Percentiles rank a stretch among this genome's conserved stretches.
Evolutionary conservation across 2,329 filamentous ascomycete genomes (phyloP).

Genomic region (Xenosphaeropsis pyriputrescens): DNA sequence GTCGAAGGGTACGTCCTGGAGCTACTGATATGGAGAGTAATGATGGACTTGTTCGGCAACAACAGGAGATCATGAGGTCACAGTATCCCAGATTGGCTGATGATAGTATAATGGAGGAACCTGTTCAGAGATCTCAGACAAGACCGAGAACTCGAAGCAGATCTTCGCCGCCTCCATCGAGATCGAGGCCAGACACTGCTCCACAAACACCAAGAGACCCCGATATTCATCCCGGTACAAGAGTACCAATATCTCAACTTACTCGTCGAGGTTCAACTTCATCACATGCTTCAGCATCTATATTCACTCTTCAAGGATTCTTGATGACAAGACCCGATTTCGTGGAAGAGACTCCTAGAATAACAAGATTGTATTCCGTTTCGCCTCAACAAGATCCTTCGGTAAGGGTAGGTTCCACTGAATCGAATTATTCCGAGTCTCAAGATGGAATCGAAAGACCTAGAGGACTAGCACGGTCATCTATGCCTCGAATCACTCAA

Average conservation of each 20-base stretch:
- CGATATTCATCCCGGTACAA: neutral
- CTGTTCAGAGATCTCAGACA: neutral
- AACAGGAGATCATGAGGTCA: slow-evolving; percentile 10
- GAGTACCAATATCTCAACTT: neutral
- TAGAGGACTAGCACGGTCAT: neutral
- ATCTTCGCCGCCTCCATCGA: neutral
- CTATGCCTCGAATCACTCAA: slow-evolving; percentile 3
- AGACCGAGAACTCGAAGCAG: slow-evolving; percentile 2
- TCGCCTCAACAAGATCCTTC: neutral
- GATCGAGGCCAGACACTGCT: neutral
- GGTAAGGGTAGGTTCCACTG: too few relatives aligned
- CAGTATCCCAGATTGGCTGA: slow-evolving; percentile 9
- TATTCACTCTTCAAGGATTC: too few relatives aligned
- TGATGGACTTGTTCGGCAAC: slow-evolving; percentile 7
- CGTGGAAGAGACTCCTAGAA: too few relatives aligned
- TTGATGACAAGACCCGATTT: too few relatives aligned
- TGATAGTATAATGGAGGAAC: slow-evolving; percentile 1
- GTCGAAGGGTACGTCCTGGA: slow-evolving; percentile 8
- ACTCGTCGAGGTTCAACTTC: neutral
- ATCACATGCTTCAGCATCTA: neutral
- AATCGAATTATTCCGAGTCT: too few relatives aligned
- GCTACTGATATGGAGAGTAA: slow-evolving; percentile 4
- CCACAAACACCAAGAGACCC: neutral
- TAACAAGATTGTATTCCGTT: neutral
- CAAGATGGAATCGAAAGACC: neutral